Conservation (phyloP, 2,329 filamentous ascomycete genomes). For the Penicillium sumatraense region DNA sequence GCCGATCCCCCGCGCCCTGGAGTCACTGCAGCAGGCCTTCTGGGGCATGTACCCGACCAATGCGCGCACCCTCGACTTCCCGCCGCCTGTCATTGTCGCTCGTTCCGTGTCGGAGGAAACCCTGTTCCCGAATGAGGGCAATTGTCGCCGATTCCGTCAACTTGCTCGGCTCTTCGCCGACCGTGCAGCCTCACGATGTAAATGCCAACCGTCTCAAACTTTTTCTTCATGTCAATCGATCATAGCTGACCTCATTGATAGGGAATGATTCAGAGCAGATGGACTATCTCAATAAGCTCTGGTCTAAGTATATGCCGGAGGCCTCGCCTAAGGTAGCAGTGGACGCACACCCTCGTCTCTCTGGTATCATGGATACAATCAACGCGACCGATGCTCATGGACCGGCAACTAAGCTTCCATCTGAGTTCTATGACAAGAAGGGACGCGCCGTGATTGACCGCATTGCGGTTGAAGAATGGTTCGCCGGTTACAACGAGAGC, state of each 20-base stretch:
- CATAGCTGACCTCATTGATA: constrained; percentile 18
- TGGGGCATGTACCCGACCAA: constrained; percentile 72
- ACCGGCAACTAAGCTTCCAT: constrained; percentile 74
- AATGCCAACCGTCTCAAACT: background rate
- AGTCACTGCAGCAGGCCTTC: constrained; percentile 77
- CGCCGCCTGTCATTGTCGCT: constrained; percentile 68
- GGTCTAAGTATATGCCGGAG: constrained; percentile 85
- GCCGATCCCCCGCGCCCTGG: constrained; percentile 74
- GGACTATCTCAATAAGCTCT: constrained; percentile 75
- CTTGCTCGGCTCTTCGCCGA: constrained; percentile 73
- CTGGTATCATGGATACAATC: constrained; percentile 91
- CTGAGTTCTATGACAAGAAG: constrained; percentile 83
- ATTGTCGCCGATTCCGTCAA: constrained; percentile 73
- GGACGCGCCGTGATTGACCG: constrained; percentile 70
- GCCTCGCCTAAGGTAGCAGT: constrained; percentile 72
- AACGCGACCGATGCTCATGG: constrained; percentile 89
- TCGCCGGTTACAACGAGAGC: constrained; percentile 80
- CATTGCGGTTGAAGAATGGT: constrained; percentile 91
- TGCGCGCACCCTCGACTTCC: constrained; percentile 57
- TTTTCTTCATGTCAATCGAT: background rate
- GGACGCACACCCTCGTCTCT: constrained; percentile 80
- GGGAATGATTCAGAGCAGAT: constrained; percentile 78
- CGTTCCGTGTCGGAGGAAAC: constrained; percentile 73
- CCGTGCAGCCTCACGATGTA: constrained; percentile 70
- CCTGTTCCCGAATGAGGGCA: constrained; percentile 76